Percentiles rank a stretch among this genome's conserved stretches.
phyloP scores from a whole-genome alignment of 2,329 filamentous ascomycete species.

The Xylaria sp. region DNA sequence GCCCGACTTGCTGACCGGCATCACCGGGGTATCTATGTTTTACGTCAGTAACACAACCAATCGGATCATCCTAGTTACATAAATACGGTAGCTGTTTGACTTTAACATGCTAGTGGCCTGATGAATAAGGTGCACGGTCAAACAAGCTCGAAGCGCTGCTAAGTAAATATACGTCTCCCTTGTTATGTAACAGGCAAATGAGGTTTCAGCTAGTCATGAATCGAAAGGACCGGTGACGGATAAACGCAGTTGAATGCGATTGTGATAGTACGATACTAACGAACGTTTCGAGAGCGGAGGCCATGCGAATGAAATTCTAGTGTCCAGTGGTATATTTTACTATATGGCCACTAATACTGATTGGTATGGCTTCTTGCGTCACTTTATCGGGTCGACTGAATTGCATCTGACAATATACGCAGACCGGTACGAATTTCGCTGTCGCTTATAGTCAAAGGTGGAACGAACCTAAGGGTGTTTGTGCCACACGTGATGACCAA shows the following conservation, averaged over 20 bases:
- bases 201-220: neutral
- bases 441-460: slow-evolving; percentile 82
- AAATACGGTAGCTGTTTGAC: slow-evolving; percentile 10
- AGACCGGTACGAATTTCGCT: slow-evolving; percentile 83
- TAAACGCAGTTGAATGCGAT: neutral
- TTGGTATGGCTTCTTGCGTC: neutral
- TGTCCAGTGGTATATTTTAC: slow-evolving; percentile 5
- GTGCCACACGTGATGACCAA: slow-evolving; percentile 92
- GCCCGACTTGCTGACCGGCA: slow-evolving; percentile 3
- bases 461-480: slow-evolving; percentile 92
- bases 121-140: slow-evolving; percentile 4
- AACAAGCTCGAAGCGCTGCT: neutral
- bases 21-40: slow-evolving; percentile 11
- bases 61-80: slow-evolving; percentile 9
- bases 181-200: neutral
- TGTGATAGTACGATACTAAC: neutral
- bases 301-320: neutral
- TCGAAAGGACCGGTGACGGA: neutral
- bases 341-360: slow-evolving; percentile 4
- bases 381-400: slow-evolving; percentile 46
- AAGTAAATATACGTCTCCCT: neutral
- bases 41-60: slow-evolving; percentile 20
- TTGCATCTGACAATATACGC: slow-evolving; percentile 76
- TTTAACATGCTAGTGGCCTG: neutral
- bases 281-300: neutral